Base-by-base conservation (phyloP, 495 filamentous ascomycete species). In the Gamarada debralockiae region DNA sequence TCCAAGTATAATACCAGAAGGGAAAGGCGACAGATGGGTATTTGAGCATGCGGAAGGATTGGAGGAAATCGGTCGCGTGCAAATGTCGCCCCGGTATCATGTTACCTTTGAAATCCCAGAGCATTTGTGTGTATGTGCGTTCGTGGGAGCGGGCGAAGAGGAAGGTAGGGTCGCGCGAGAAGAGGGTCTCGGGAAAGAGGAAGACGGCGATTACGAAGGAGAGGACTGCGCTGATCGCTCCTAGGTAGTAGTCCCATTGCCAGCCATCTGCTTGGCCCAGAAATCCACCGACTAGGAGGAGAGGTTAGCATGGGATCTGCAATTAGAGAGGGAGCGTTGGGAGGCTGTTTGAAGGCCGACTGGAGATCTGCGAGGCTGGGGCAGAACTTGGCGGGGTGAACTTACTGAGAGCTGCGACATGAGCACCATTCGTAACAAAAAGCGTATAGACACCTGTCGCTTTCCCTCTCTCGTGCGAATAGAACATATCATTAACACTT, bases 181-280 rank as follows among this genome's bases (percentile, higher is more conserved):
- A 66, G 38, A 66, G 58, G 7, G 63, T 66, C 50, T 66, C 63
- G 13, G 63, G 63, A 53, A 66, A 59, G 44, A 59, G 56, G 29
- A 66, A 56, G 39, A 66, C 40, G 24, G 54, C 59, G 27, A 63
- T 24, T 20, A 43, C 36, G 39, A 61, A 55, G 41, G 56, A 48
- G 34, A 50, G 20, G 10, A 47, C 24, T 18, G 60, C 57, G 22
- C 42, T 44, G 48, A 66, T 60, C 17, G 63, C 58, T 22, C 59
- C 59, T 18, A 61, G 51, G 29, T 52, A 61, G 50, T 63, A 66
- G 47, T 61, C 60, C 63, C 63, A 66, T 52, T 53, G 55, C 56
- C 57, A 58, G 13, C 60, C 59, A 34, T 43, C 50, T 2, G 55
- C 51, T 45, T 62, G 52, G 5, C 52, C 59, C 20, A 58, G 31